Evolutionary conservation across 225 moss, liverwort and hornwort species (phyloP).

Genomic region (Physcomitrium patens): DNA sequence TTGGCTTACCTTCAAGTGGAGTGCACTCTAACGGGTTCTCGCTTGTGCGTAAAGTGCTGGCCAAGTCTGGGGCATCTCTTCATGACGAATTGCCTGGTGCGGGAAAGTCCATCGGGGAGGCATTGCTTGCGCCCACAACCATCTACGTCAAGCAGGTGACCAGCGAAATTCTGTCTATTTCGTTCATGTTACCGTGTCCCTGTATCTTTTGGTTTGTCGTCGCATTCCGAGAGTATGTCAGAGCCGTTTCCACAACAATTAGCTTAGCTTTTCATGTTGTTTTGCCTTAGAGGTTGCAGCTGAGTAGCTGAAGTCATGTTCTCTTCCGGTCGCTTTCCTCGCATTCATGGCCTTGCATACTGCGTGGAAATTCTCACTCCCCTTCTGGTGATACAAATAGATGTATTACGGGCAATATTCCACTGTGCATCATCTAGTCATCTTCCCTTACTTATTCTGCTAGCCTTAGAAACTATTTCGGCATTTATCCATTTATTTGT

Average conservation of each 20-base stretch:
- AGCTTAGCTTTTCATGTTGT: neutral
- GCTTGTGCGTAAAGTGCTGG: constrained; percentile 61
- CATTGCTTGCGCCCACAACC: constrained; percentile 76
- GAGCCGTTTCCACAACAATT: neutral
- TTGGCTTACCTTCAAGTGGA: constrained; percentile 49
- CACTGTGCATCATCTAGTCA: neutral
- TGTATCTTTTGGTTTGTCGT: neutral
- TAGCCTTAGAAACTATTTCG: neutral
- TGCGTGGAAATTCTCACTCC: neutral
- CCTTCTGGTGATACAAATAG: neutral
- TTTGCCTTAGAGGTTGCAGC: neutral
- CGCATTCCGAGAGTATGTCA: neutral
- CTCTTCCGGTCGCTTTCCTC: neutral
- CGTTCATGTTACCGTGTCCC: neutral
- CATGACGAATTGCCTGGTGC: constrained; percentile 63
- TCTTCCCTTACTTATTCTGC: neutral
- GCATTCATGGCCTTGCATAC: neutral
- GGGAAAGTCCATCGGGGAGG: constrained; percentile 68
- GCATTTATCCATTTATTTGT: neutral
- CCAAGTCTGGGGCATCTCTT: constrained; percentile 67
- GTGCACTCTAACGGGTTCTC: constrained; percentile 65
- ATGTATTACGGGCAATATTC: neutral
- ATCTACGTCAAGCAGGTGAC: constrained; percentile 91
- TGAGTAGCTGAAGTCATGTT: neutral
- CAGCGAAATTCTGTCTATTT: neutral